Evolutionary conservation across 2,329 filamentous ascomycete genomes (phyloP).

Genomic region (Aspergillus sp.): DNA sequence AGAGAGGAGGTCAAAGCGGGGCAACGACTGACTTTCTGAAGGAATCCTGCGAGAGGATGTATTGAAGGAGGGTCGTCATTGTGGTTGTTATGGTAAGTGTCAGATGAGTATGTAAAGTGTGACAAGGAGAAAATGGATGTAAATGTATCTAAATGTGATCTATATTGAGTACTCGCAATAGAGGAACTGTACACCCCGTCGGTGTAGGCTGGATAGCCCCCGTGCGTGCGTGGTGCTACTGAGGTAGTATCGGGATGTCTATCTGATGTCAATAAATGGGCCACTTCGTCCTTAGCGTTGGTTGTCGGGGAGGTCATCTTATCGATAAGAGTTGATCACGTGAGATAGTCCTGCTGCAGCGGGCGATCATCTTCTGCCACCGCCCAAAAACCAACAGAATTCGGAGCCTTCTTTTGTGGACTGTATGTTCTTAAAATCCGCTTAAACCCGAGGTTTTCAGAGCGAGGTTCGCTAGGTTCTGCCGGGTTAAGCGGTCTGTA

Average conservation of each 20-base stretch:
- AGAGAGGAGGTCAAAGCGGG: not conserved
- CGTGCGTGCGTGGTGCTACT: not conserved
- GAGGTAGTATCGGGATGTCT: not conserved
- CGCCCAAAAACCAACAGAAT: no score
- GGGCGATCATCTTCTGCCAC: no score
- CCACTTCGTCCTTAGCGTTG: not conserved
- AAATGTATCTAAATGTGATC: not conserved
- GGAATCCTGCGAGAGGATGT: slow-evolving; percentile 60
- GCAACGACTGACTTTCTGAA: slow-evolving; percentile 57
- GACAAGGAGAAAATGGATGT: not conserved
- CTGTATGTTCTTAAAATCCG: no score
- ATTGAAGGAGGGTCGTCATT: slow-evolving; percentile 66
- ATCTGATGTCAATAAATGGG: slow-evolving; percentile 11
- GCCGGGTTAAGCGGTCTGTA: not conserved
- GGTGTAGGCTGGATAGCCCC: not conserved
- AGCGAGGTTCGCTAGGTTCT: no score
- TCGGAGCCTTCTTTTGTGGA: no score
- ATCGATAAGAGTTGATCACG: slow-evolving; percentile 9
- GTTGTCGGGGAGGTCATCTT: slow-evolving; percentile 6
- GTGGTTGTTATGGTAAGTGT: not conserved
- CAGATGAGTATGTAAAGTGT: not conserved
- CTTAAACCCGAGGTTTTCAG: no score
- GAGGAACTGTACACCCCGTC: not conserved
- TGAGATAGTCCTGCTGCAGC: not conserved
- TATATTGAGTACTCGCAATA: not conserved